These are phyloP conservation scores for Taiozyma sp. DNA, from an alignment of 1,139 yeast species.

Conservation along the genomic window DNA sequence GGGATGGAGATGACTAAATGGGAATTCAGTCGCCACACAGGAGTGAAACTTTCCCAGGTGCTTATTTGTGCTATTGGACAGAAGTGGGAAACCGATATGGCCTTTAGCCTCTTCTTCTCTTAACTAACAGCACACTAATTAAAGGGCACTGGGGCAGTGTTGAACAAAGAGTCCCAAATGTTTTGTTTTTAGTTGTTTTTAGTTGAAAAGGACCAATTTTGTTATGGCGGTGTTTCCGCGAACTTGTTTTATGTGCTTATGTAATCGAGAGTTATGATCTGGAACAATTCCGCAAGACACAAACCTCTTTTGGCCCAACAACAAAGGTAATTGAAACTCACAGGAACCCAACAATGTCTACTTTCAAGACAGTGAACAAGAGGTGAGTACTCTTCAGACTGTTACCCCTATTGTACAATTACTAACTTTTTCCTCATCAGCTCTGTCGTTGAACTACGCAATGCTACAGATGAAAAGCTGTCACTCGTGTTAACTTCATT, in stretches of 20 bases:
- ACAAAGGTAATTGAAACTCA: too few relatives aligned
- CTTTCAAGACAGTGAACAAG: conserved; percentile 13
- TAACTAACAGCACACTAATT: neutral
- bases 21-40: neutral
- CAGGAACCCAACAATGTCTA: conserved; percentile 5
- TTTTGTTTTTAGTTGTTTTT: neutral
- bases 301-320: too few relatives aligned
- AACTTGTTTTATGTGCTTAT: neutral
- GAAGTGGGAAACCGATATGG: neutral
- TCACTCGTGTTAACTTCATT: conserved; percentile 43
- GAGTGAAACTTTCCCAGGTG: neutral
- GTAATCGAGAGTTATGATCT: neutral
- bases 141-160: neutral
- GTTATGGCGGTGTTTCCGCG: neutral
- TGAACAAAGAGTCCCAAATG: neutral
- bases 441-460: conserved; percentile 34
- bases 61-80: neutral
- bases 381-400: conserved; percentile 7
- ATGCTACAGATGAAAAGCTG: conserved; percentile 40
- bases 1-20: neutral
- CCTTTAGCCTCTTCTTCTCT: neutral
- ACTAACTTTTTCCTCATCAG: conserved; percentile 2
- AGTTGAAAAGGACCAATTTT: neutral
- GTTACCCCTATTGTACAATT: neutral
- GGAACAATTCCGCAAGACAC: too few relatives aligned